These are phyloP conservation scores for Vanderwaltozyma polyspora DNA, from an alignment of 805 yeast species.

Conservation along the genomic window DNA sequence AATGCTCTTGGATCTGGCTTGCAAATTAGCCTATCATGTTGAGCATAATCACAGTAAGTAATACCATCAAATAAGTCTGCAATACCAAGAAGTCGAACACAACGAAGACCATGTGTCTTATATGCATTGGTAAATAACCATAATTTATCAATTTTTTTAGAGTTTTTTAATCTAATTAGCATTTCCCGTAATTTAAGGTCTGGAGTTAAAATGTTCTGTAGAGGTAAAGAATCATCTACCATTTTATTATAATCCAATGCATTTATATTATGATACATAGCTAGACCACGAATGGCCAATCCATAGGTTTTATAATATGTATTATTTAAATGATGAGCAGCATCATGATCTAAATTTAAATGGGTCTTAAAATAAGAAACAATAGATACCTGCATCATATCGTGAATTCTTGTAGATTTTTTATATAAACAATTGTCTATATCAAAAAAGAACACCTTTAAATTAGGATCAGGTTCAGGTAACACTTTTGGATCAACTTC, in stretches of 20 bases:
- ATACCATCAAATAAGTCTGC: slow-evolving; percentile 94
- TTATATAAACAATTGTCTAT: slow-evolving; percentile 87
- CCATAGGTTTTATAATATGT: slow-evolving; percentile 82
- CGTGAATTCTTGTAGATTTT: slow-evolving; percentile 65
- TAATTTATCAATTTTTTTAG: slow-evolving; percentile 52
- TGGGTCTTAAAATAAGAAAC: slow-evolving; percentile 66
- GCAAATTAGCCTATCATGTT: slow-evolving; percentile 58
- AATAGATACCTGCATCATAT: slow-evolving; percentile 77
- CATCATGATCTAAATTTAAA: slow-evolving; percentile 52
- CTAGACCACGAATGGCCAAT: slow-evolving; percentile 83
- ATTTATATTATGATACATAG: slow-evolving; percentile 52
- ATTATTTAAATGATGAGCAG: slow-evolving; percentile 61
- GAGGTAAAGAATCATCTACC: slow-evolving; percentile 88
- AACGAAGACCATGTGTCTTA: slow-evolving; percentile 78
- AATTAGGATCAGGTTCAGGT: slow-evolving; percentile 21
- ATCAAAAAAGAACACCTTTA: slow-evolving; percentile 64
- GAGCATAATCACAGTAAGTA: slow-evolving; percentile 76
- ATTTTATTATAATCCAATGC: slow-evolving; percentile 79
- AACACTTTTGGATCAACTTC: slow-evolving; percentile 16
- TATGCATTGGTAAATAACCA: slow-evolving; percentile 97
- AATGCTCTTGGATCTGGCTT: slow-evolving; percentile 78
- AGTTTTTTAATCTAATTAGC: slow-evolving; percentile 33
- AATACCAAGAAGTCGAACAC: slow-evolving; percentile 65
- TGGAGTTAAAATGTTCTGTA: slow-evolving; percentile 65
- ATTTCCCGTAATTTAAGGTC: slow-evolving; percentile 42